Conservation (phyloP, 2,329 filamentous ascomycete genomes). For the Ophiostoma triangulosporum region DNA sequence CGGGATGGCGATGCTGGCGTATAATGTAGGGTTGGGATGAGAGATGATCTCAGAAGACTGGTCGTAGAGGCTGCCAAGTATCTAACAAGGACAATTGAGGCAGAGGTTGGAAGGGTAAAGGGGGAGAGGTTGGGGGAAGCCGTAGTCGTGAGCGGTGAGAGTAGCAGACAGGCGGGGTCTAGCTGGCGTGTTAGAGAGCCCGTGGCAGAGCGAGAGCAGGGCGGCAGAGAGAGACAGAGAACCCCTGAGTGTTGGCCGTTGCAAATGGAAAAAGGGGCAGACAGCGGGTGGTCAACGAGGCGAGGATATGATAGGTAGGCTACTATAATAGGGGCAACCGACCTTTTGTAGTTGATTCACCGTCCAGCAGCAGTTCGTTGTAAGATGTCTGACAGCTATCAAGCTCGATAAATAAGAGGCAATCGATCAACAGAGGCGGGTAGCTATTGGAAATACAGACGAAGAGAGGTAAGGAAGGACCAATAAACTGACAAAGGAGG, state of each 20-base stretch:
- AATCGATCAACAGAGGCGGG: no score
- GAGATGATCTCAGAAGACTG: neutral
- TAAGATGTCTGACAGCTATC: no score
- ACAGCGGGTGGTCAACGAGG: neutral
- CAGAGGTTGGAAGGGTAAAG: neutral
- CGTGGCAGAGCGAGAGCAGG: neutral
- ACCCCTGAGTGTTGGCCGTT: neutral
- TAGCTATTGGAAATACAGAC: no score
- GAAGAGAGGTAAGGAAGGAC: no score
- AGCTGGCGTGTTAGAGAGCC: neutral
- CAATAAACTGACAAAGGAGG: no score
- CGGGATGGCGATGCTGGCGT: neutral
- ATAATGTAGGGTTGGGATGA: neutral
- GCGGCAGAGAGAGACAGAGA: neutral
- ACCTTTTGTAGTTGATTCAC: no score
- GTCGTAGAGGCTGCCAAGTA: neutral
- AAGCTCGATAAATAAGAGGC: no score
- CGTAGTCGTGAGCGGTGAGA: neutral
- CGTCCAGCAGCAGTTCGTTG: no score
- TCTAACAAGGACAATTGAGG: neutral
- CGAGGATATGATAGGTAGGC: neutral
- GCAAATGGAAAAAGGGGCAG: neutral
- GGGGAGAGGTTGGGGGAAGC: neutral
- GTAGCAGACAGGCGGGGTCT: slow-evolving; percentile 2
- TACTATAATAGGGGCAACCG: neutral